phyloP scores from a whole-genome alignment of 176 grass and related monocot species.

The Otatea glauca region DNA sequence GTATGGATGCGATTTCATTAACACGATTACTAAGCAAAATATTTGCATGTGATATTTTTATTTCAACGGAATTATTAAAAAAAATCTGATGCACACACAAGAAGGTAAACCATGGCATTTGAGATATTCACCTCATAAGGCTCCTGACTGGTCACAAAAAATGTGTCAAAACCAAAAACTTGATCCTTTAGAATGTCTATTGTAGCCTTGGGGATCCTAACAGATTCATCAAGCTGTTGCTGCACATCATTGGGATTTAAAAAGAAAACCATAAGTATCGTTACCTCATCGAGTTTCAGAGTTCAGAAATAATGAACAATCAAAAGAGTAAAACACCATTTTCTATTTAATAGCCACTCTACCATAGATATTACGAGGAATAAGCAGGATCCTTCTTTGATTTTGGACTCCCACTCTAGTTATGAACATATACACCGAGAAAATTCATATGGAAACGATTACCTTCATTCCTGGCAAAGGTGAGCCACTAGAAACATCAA shows the following conservation, averaged over 20 bases:
- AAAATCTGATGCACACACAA: not conserved
- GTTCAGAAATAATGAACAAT: constrained; percentile 9
- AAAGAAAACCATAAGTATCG: constrained; percentile 1
- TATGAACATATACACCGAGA: not conserved
- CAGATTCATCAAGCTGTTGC: constrained; percentile 84
- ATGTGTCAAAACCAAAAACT: constrained; percentile 96
- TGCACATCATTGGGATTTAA: constrained; percentile 55
- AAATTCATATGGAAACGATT: constrained; percentile 15
- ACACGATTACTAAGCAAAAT: not conserved
- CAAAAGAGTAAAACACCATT: constrained; percentile 9
- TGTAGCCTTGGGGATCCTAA: constrained; percentile 82
- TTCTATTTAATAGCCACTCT: not conserved
- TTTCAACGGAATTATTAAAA: not conserved
- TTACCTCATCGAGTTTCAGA: not conserved
- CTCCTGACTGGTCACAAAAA: constrained; percentile 88
- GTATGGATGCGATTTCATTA: not conserved
- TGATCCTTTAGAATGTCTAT: constrained; percentile 97
- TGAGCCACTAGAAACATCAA: constrained; percentile 78
- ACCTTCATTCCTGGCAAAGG: constrained; percentile 99
- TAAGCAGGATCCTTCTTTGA: constrained; percentile 7
- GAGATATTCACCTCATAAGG: constrained; percentile 81
- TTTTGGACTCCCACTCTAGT: not conserved
- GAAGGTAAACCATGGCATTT: not conserved
- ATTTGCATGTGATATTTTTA: not conserved
- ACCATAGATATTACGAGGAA: constrained; percentile 14